Percentiles rank a stretch among this genome's conserved stretches.
Evolutionary conservation across 805 yeast species (phyloP).

Genomic region (Schizosaccharomyces cryophilus): DNA sequence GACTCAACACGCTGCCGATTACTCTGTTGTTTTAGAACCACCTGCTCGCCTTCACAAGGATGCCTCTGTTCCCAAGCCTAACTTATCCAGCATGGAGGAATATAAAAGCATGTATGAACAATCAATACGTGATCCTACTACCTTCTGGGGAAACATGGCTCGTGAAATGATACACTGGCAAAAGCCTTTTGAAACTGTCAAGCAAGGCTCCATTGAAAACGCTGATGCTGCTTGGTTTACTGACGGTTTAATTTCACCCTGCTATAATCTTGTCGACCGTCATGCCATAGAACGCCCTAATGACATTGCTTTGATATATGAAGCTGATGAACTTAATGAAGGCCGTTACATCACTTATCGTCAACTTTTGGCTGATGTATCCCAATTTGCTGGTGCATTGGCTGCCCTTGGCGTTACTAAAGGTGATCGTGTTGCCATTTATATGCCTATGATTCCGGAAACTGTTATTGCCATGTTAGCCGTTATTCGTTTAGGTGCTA

Average conservation of each 20-base stretch:
- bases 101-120: constrained; percentile 45
- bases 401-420: constrained; percentile 64
- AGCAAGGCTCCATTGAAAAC: constrained; percentile 36
- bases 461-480: constrained; percentile 88
- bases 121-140: constrained; percentile 57
- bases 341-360: constrained; percentile 59
- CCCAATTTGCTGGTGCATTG: constrained; percentile 66
- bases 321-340: constrained; percentile 72
- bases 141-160: constrained; percentile 60
- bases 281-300: constrained; percentile 76
- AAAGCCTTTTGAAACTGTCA: constrained; percentile 40
- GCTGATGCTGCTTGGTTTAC: constrained; percentile 87
- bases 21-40: neutral
- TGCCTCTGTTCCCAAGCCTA: constrained; percentile 34
- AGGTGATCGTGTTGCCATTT: constrained; percentile 92
- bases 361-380: constrained; percentile 63
- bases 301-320: constrained; percentile 49
- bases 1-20: neutral
- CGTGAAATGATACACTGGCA: constrained; percentile 56
- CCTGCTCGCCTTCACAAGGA: constrained; percentile 18
- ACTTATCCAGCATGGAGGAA: constrained; percentile 35
- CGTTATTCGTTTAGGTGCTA: constrained; percentile 77
- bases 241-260: constrained; percentile 80
- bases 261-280: constrained; percentile 83
- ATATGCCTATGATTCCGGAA: constrained; percentile 94